Evolutionary conservation across 2,329 filamentous ascomycete species (phyloP), one percentile per base, ranked within the genome.

Genomic region (Aspergillus brasiliensis): DNA sequence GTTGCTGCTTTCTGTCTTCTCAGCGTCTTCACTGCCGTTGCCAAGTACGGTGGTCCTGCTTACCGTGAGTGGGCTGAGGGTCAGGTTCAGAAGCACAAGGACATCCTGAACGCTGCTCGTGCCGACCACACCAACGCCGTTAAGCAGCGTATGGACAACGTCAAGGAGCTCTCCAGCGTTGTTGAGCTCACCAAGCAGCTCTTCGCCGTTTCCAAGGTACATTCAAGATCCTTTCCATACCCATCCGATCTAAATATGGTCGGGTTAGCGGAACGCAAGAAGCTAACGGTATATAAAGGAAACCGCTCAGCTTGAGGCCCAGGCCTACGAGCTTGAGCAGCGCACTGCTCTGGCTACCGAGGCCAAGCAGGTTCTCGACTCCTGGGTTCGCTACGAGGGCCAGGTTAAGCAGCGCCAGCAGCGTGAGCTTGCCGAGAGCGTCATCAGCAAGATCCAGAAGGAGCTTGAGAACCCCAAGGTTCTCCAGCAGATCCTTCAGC

Each of bases 361-460:
- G 86, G 94, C 94, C 75, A 99, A 97, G 89, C 75, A 86, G 63
- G 95, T 98, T 61, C 88, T 99, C 67, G 95, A 99, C 80, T 97
- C 92, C 60, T 99, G 95, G 96, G 93, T 98, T 67, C 91, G 95
- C 78, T 99, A 99, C 81, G 95, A 99, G 85, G 84, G 91, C 73
- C 95, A 98, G 85, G 93, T 99, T 76, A 99, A 98, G 91, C 90
- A 94, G 84, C 90, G 95, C 79, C 92, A 99, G 85, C 95, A 99
- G 87, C 89, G 86, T 81, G 95, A 99, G 86, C 88, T 99, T 68
- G 92, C 95, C 67, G 88, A 96, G 77, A 87, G 83, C 79, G 85
- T 99, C 80, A 98, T 99, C 75, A 88, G 90, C 84, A 99, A 97
- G 88, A 95, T 98, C 77, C 89, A 91, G 81, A 98, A 98, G 88